A percentile compares a stretch with the other conserved stretches of the same genome.
Evolutionary conservation across 164 flowering plant genomes (phyloP).

Genomic region (Macadamia tetraphylla): DNA sequence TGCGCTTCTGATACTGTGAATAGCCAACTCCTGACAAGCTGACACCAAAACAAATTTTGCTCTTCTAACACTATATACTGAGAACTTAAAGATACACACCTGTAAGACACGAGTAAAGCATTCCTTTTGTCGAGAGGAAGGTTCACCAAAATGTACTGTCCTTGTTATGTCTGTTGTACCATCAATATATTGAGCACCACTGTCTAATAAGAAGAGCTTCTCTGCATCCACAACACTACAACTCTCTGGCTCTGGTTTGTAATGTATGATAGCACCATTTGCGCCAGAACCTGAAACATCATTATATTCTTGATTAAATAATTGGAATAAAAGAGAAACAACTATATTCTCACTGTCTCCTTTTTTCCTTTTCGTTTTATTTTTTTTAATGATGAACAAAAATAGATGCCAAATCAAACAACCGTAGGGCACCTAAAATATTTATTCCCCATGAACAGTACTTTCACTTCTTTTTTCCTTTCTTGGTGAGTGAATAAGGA

Average conservation of each 20-base stretch:
- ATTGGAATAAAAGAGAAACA: background rate
- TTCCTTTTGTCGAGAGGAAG: constrained; percentile 73
- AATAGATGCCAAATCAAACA: too few species aligned
- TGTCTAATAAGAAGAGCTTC: constrained; percentile 78
- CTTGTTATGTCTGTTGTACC: constrained; percentile 97
- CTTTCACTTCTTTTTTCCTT: too few species aligned
- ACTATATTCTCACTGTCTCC: too few species aligned
- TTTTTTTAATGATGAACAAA: too few species aligned
- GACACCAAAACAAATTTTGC: background rate
- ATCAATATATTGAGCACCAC: constrained; percentile 94
- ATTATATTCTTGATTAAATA: constrained; percentile 4
- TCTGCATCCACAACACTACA: constrained; percentile 65
- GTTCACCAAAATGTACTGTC: constrained; percentile 93
- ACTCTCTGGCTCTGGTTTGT: constrained; percentile 75
- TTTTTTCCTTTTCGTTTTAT: too few species aligned
- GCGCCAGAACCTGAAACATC: constrained; percentile 71
- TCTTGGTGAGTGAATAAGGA: too few species aligned
- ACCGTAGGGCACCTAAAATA: too few species aligned
- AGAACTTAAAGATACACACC: constrained; percentile 29
- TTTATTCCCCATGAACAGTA: too few species aligned
- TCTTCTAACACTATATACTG: background rate
- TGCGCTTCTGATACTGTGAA: background rate
- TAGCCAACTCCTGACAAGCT: background rate
- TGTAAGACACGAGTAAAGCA: constrained; percentile 93
- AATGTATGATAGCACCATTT: constrained; percentile 97